phyloP scores from a whole-genome alignment of 768 basidiomycete species.

The Lactifluus echinatus region DNA sequence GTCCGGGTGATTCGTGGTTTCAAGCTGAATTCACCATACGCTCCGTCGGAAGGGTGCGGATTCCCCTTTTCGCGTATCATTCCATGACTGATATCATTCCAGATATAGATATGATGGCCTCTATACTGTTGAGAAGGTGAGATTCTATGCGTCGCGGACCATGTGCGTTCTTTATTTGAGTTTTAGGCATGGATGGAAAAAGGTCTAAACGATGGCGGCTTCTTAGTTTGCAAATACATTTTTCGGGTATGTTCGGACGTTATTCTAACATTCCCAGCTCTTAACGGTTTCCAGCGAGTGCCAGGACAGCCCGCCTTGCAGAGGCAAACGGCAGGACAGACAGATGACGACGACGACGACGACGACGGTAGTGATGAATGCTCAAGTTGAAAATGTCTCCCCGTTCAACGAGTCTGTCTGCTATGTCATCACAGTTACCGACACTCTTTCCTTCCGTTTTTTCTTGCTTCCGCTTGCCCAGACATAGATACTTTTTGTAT shows the following conservation, averaged over 20 bases:
- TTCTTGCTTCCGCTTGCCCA: no score
- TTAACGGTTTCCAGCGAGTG: constrained; percentile 37
- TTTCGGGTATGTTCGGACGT: constrained; percentile 50
- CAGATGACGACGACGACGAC: not conserved
- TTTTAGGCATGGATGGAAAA: constrained; percentile 63
- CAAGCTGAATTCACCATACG: constrained; percentile 64
- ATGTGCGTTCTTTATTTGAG: constrained; percentile 1
- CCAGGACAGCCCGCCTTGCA: constrained; percentile 41
- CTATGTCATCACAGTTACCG: not conserved
- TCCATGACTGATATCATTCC: not conserved
- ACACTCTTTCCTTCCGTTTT: not conserved
- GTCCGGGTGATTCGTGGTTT: constrained; percentile 83
- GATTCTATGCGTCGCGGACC: constrained; percentile 3
- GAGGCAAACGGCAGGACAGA: not conserved
- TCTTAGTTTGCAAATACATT: constrained; percentile 76
- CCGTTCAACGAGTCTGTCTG: not conserved
- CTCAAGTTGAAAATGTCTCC: not conserved
- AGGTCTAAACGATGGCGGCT: constrained; percentile 61
- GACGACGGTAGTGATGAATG: not conserved
- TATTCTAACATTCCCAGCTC: not conserved
- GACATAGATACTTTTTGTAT: no score
- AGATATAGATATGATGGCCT: constrained; percentile 91
- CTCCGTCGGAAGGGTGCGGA: constrained; percentile 66
- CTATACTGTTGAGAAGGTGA: constrained; percentile 67
- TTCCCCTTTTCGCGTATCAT: not conserved